Conservation (phyloP, 345 rosid species). For the Sonneratia caseolaris region DNA sequence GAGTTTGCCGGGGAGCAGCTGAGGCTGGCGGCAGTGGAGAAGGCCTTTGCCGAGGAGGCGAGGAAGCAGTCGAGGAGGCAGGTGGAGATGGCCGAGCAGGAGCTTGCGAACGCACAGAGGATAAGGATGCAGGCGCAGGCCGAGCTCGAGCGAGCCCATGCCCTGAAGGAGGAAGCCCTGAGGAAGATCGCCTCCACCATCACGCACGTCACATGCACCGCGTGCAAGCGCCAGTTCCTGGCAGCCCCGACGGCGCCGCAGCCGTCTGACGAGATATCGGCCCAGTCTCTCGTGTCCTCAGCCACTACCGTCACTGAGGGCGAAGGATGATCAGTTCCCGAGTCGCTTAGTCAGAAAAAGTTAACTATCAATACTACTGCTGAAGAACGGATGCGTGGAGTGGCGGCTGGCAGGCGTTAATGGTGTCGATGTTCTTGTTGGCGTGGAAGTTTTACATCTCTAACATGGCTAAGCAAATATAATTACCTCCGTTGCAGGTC, state of each 20-base stretch:
- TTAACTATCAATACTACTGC: no score
- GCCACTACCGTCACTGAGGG: constrained; percentile 29
- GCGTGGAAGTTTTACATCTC: no score
- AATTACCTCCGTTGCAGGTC: no score
- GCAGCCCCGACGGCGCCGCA: constrained; percentile 5
- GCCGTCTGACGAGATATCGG: constrained; percentile 25
- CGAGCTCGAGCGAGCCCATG: constrained; percentile 56
- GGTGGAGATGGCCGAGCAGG: constrained; percentile 75
- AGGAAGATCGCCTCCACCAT: constrained; percentile 59
- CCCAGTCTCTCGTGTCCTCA: constrained; percentile 38
- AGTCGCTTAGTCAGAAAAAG: no score
- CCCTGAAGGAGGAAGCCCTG: constrained; percentile 48
- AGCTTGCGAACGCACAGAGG: constrained; percentile 64
- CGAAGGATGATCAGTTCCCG: not conserved
- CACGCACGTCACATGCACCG: constrained; percentile 62
- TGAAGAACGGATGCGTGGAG: no score
- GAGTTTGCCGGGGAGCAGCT: constrained; percentile 28
- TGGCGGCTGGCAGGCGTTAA: no score
- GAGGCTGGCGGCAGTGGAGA: constrained; percentile 50
- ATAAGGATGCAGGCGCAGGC: constrained; percentile 67
- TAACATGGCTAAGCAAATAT: no score
- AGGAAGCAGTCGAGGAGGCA: constrained; percentile 55
- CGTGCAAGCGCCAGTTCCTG: constrained; percentile 54
- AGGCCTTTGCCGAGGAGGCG: constrained; percentile 51
- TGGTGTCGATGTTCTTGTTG: no score